Base-by-base conservation (phyloP, 306 rosid genomes). In the Sindora glabra region DNA sequence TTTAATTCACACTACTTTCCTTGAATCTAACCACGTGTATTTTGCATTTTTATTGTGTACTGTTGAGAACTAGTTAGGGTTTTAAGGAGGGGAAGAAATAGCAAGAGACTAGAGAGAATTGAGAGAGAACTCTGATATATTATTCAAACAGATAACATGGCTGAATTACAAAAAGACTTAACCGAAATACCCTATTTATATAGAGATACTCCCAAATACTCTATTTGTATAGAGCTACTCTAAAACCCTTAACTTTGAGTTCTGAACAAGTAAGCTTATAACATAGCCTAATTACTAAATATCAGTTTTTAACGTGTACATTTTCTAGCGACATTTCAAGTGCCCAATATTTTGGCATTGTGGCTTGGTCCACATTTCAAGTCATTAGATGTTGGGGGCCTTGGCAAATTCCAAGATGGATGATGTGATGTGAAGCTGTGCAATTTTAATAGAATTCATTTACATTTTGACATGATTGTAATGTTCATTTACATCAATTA, bases 401-500 rank as follows among this genome's bases (percentile, higher is more conserved):
- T 14, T 3, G 33, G 17, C n/a, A 34, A 24, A 44, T 8, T 38
- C 19, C 22, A 30, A 23, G 11, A 57, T 55, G 33, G 15, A 0
- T 48, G 23, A 48, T 33, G 57, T 44, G 57, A 46, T 59, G 53
- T 59, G 45, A 26, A 36, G 25, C 26, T 19, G 19, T 60, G 32
- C 52, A 40, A 25, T 53, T 56, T 64, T 16, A 56, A 56, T 47
- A 19, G 65, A 22, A 18, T 33, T 53, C 59, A 57, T 29, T 56
- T 47, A 45, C 50, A 27, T 59, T 0, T 6, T n/a, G n/a, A n/a
- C n/a, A n/a, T 36, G 8, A 44, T 38, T 56, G 10, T 30, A 25
- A 5, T 11, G 44, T 44, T 46, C 9, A 29, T 53, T n/a, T 50
- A 41, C 45, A 39, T 69, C 40, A 48, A 19, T 46, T 22, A 41